Conservation (phyloP, 139 green algal genomes). For the Axilococcus clingmanii region DNA sequence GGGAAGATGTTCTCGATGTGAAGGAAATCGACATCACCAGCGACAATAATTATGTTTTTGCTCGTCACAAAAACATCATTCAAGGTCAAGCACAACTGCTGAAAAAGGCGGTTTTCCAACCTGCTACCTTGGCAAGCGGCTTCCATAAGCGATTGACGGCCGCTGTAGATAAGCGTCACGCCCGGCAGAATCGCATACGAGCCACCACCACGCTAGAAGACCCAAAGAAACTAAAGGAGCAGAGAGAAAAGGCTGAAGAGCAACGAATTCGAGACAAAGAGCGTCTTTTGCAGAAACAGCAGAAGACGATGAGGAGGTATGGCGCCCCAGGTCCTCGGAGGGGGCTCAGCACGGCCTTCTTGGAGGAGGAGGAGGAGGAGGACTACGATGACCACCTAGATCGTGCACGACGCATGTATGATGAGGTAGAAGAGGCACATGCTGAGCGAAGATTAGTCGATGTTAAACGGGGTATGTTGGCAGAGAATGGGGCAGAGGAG, state of each 20-base stretch:
- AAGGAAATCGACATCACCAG: conserved; percentile 36
- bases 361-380: conserved; percentile 48
- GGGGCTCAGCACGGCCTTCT: conserved; percentile 24
- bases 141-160: conserved; percentile 49
- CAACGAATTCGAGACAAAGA: conserved; percentile 26
- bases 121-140: conserved; percentile 43
- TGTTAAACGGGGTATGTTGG: too few species aligned
- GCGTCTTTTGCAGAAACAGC: conserved; percentile 20
- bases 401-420: conserved; percentile 4
- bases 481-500: too few species aligned
- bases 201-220: conserved; percentile 30
- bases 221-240: conserved; percentile 26
- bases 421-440: conserved; percentile 9
- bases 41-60: conserved; percentile 53
- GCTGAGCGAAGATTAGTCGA: too few species aligned
- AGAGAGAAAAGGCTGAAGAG: conserved; percentile 29
- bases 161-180: conserved; percentile 30
- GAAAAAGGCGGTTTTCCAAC: conserved; percentile 50
- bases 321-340: conserved; percentile 8
- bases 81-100: conserved; percentile 60
- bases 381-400: conserved; percentile 13
- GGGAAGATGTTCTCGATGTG: conserved; percentile 65
- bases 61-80: conserved; percentile 27
- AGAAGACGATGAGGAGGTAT: conserved; percentile 25
- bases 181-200: conserved; percentile 6